Evolutionary conservation across 768 basidiomycete species (phyloP), one percentile per base, ranked within the genome.

Genomic region (Podaxis sp.): DNA sequence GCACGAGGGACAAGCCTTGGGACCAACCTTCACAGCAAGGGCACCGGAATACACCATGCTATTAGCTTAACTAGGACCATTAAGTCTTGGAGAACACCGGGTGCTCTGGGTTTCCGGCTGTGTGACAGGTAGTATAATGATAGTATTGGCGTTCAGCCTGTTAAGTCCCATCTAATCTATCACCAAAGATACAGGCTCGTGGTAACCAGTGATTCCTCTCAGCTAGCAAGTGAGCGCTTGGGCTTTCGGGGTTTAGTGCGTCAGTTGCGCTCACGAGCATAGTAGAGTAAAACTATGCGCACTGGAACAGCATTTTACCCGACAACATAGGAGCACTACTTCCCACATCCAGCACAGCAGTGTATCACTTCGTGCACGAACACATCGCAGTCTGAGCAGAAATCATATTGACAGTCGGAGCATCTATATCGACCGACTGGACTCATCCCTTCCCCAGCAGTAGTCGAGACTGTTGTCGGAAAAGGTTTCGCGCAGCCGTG

Each of bases 341-440:
- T 79, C 2, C 88, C 88, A 64, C 90, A 93, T 9, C 90, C 91
- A 0, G 96, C 95, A 77, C 96, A 99, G 62, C 91, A 93, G 69
- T 98, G 96, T 18, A 98, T 79, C 21, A 94, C 93, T 63, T 96
- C 93, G 67, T 98, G 97, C 4, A 98, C 87, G 69, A 98, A 97
- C 18, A 96, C 83, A 74, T 99, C 97, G 70, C 97, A 99, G 52
- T 98, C 95, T 25, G 87, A 82, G 70, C 97, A 98, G 69, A 98
- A 99, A 70, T 97, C 89, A 53, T 90, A 76, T 2, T 72, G 67
- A 75, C 97, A 98, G 23, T 91, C 89, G 2, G 89, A 87, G 73
- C 97, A 98, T 55, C 87, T 82, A 72, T 98, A 99, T 36, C 96
- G 82, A 16, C 94, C 91, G 5, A 91, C 76, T 0, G 91, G 86